Evolutionary conservation across 768 basidiomycete genomes (phyloP), one percentile per base, ranked within the genome.

Genomic region (Nidularia pulvinata): DNA sequence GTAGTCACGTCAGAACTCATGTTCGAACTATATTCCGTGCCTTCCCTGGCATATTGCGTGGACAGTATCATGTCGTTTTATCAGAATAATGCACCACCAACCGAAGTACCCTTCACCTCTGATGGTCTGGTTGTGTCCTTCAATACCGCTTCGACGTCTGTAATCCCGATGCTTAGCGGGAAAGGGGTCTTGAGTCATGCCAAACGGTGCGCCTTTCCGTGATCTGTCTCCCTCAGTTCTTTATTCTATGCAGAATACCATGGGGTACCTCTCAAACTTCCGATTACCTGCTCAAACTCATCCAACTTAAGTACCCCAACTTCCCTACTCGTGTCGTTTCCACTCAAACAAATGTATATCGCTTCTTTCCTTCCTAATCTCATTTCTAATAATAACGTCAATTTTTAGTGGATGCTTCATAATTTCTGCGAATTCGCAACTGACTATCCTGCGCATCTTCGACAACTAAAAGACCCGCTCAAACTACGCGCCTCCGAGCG

Each of bases 61-160:
- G 97, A 99, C 64, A 86, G 89, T 9, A 72, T 94, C 55, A 93
- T 97, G 84, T 94, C 95, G 3, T 95, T 97, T 65, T 93, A 95
- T 64, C 80, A 91, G 58, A 93, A 94, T 64, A 79, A 84, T 53
- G 70, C 69, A 7, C 77, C 62, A 3, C 46, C 67, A 5, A 33
- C 55, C 5, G 55, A 54, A 5, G 52, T 60, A 2, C 71, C 78
- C 0, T 87, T 83, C 60, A 59, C 64, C 1, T 65, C 82, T 0
- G 93, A 96, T 60, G 96, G 95, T 0, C 77, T 98, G 43, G 84
- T 93, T 13, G 73, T 99, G 39, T 96, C 92, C 3, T 91, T 98
- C 74, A 95, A 95, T 57, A 91, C 93, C 22, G 87, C 93, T 2
- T 91, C 89, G 1, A 98, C 95, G 0, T 91, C 92, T 5, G 82